Conservation (phyloP, 2,329 filamentous ascomycete genomes). For the Furcasterigmium furcatum region DNA sequence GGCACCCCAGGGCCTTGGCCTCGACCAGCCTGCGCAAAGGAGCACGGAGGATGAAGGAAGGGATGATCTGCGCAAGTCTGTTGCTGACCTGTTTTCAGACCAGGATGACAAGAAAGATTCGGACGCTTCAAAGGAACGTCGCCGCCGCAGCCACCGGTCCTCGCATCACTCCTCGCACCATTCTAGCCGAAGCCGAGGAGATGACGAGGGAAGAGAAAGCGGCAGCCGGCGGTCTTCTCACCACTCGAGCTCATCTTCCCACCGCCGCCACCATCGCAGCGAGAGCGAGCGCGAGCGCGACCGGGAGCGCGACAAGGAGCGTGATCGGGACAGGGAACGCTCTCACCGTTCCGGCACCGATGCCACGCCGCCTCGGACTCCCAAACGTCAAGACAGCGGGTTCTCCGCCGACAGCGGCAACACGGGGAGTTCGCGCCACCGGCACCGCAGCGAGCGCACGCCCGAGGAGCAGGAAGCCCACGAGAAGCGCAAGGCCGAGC, state of each 20-base stretch:
- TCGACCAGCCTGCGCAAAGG: too few species aligned
- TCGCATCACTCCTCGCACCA: slow-evolving; percentile 30
- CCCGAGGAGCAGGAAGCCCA: slow-evolving; percentile 47
- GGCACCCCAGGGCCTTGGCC: too few species aligned
- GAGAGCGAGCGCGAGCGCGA: slow-evolving; percentile 23
- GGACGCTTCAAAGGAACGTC: slow-evolving; percentile 24
- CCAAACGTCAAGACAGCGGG: slow-evolving; percentile 43
- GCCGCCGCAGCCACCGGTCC: slow-evolving; percentile 36
- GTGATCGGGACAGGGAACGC: background rate
- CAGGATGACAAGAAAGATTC: slow-evolving; percentile 26
- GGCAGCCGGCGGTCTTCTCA: slow-evolving; percentile 20
- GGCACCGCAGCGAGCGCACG: slow-evolving; percentile 27
- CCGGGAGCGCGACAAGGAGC: slow-evolving; percentile 3
- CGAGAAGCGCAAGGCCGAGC: slow-evolving; percentile 46
- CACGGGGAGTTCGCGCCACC: slow-evolving; percentile 1
- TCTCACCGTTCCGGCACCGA: slow-evolving; percentile 26
- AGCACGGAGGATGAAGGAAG: slow-evolving; percentile 23
- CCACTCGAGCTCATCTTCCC: slow-evolving; percentile 10
- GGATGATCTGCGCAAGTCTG: slow-evolving; percentile 38
- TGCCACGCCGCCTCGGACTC: slow-evolving; percentile 30
- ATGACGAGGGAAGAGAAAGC: slow-evolving; percentile 23
- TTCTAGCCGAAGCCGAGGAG: slow-evolving; percentile 26
- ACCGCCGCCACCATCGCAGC: slow-evolving; percentile 26
- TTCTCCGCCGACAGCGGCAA: slow-evolving; percentile 36
- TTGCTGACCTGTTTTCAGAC: slow-evolving; percentile 56